Base-by-base conservation (phyloP, 2,329 filamentous ascomycete species). In the Trichoderma hamatum region DNA sequence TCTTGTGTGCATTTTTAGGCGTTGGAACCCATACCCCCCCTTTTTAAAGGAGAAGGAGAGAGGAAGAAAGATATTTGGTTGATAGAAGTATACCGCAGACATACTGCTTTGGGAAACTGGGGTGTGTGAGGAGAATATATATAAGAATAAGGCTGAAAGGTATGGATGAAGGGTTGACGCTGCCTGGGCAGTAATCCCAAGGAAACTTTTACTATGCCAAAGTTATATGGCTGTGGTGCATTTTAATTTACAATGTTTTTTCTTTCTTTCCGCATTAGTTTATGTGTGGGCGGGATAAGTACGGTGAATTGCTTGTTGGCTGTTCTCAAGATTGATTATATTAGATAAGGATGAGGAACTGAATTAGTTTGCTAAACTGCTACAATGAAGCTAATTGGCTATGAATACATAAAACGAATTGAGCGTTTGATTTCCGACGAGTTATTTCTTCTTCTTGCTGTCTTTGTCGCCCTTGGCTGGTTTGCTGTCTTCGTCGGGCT, bases 11-110 rank as follows among this genome's bases (percentile, higher is more conserved):
- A 78, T 78, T 78, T 72, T 75, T 71, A 69, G 78, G 77, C 77
- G 77, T 78, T 77, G 72, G 74, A 64, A 76, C 71, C 72, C 76
- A 78, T 78, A 79, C 76, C 76, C 75, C 52, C 70, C 65, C 32
- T 51, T 55, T 73, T 72, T 59, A 9, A 43, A 43, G 39, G 39
- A 43, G 39, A 43, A 43, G 16, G 39, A 43, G 39, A 43, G 39
- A 43, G 39, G n/a, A 43, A 43, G n/a, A 49, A 69, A 71, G 62
- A 64, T 70, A 67, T 67, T 67, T 71, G 68, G 62, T 72, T 69
- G 63, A 68, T 67, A 70, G 68, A 67, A 69, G 43, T 65, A 64
- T 70, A 39, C 64, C 59, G 55, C 61, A 30, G 67, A 67, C 67
- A 32, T 34, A 65, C 36, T 65, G 60, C 56, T 55, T 54, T 68